Evolutionary conservation across 2,329 filamentous ascomycete species (phyloP).

Genomic region (Diaporthe capsici): DNA sequence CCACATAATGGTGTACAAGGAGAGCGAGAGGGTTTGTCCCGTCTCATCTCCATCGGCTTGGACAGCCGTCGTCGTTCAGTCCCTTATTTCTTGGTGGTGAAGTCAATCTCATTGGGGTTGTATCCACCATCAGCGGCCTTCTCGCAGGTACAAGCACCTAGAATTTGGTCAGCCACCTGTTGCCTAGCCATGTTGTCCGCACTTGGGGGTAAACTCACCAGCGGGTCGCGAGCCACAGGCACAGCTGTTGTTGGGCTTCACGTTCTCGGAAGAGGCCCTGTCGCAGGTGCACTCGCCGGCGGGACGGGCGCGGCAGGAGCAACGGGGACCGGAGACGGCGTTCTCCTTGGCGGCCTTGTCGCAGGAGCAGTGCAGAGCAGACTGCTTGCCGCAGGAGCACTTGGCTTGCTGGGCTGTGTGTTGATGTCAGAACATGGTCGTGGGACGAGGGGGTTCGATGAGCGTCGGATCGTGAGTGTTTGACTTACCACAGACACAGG

Average conservation of each 20-base stretch:
- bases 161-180: conserved; percentile 26
- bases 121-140: conserved; percentile 75
- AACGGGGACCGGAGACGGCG: conserved; percentile 77
- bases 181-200: not conserved
- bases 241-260: conserved; percentile 72
- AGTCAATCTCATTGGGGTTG: conserved; percentile 85
- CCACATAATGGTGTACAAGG: not conserved
- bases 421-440: not conserved
- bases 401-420: conserved; percentile 72
- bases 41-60: not conserved
- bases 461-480: conserved; percentile 5
- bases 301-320: conserved; percentile 86
- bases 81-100: conserved; percentile 77
- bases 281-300: conserved; percentile 88
- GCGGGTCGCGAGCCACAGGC: conserved; percentile 82
- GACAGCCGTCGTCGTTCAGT: not conserved
- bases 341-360: conserved; percentile 84
- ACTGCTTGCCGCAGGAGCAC: conserved; percentile 92
- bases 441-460: not conserved
- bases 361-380: conserved; percentile 89
- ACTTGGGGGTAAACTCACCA: conserved; percentile 62
- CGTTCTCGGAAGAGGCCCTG: conserved; percentile 78
- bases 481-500: conserved; percentile 71
- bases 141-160: conserved; percentile 85
- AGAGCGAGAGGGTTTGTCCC: no score